phyloP scores from a whole-genome alignment of 768 basidiomycete genomes.

The Tylopilus sp. region DNA sequence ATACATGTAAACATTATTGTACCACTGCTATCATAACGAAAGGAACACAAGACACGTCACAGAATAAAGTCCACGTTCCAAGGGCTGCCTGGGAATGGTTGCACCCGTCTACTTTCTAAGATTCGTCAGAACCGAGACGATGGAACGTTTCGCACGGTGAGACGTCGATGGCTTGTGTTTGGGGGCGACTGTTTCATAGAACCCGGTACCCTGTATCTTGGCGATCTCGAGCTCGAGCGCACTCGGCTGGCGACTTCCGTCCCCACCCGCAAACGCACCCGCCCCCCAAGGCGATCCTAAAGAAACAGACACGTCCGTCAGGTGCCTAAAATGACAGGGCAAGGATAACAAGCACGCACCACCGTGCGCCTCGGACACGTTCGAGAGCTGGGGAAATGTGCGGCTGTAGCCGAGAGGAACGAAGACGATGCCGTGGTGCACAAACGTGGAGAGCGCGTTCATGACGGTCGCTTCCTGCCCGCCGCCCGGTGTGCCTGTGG shows the following conservation, averaged over 20 bases:
- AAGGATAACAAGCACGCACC: conserved; percentile 41
- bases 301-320: neutral
- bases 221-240: conserved; percentile 53
- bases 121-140: neutral
- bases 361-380: conserved; percentile 50
- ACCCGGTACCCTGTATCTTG: conserved; percentile 46
- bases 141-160: neutral
- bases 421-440: conserved; percentile 70
- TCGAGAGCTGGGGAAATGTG: conserved; percentile 40
- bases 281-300: conserved; percentile 77
- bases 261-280: conserved; percentile 50
- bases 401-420: conserved; percentile 68
- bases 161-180: neutral
- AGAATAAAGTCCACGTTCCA: neutral
- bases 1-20: neutral
- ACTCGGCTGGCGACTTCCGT: conserved; percentile 49
- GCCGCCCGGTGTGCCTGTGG: conserved; percentile 66
- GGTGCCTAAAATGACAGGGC: neutral
- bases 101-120: neutral
- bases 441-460: conserved; percentile 51
- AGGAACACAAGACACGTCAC: neutral
- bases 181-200: conserved; percentile 42
- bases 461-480: conserved; percentile 67
- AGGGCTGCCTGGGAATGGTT: neutral
- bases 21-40: neutral